Evolutionary conservation across 371 early-diverging fungal species (phyloP).

Genomic region (Rhizopus microsporus): DNA sequence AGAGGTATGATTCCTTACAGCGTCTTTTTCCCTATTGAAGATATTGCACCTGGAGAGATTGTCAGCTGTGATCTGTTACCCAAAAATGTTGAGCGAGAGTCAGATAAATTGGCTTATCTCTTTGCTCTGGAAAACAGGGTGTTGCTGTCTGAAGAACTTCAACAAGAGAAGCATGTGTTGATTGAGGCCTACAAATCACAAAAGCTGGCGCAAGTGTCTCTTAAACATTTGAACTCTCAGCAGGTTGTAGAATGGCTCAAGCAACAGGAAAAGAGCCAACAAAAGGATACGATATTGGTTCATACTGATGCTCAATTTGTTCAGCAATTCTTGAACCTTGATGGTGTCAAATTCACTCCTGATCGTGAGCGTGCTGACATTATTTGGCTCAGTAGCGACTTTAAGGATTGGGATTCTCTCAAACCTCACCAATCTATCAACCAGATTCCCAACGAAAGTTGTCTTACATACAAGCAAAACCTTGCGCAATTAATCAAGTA

Average conservation of each 20-base stretch:
- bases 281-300: slow-evolving; percentile 7
- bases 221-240: slow-evolving; percentile 7
- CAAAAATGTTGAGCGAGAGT: slow-evolving; percentile 38
- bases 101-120: slow-evolving; percentile 52
- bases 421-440: slow-evolving; percentile 50
- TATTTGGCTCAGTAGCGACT: slow-evolving; percentile 55
- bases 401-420: slow-evolving; percentile 52
- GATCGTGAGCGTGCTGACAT: slow-evolving; percentile 51
- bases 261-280: slow-evolving; percentile 21
- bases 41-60: slow-evolving; percentile 50
- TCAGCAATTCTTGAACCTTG: slow-evolving; percentile 49
- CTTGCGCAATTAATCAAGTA: slow-evolving; percentile 52
- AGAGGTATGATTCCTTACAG: slow-evolving; percentile 59
- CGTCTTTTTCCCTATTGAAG: slow-evolving; percentile 59
- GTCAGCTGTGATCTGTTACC: slow-evolving; percentile 56
- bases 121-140: slow-evolving; percentile 46
- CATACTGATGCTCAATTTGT: slow-evolving; percentile 48
- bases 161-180: slow-evolving; percentile 26
- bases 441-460: slow-evolving; percentile 56
- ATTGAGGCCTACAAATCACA: slow-evolving; percentile 34
- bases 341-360: slow-evolving; percentile 47
- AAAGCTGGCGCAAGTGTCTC: neutral
- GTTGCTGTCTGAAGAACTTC: slow-evolving; percentile 25
- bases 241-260: slow-evolving; percentile 11
- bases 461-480: slow-evolving; percentile 54